Conservation (phyloP, 2,329 filamentous ascomycete species). For the Exutisphaerella laricina region DNA sequence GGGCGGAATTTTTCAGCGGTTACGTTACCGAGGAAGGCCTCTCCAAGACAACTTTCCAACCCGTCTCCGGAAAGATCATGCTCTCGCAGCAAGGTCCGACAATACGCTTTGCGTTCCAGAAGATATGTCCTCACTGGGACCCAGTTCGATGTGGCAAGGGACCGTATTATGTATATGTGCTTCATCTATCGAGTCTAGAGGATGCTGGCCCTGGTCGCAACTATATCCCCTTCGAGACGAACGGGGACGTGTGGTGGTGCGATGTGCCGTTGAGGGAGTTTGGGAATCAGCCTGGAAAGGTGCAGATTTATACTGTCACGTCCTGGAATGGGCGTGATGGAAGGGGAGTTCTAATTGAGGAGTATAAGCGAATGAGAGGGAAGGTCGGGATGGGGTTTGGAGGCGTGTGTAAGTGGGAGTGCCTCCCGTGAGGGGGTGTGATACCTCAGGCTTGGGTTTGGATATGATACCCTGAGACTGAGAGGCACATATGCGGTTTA, state of each 20-base stretch:
- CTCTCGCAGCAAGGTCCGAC: conserved; percentile 48
- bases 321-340: conserved; percentile 47
- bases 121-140: conserved; percentile 77
- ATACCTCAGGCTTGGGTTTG: conserved; percentile 5
- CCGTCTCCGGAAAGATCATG: conserved; percentile 54
- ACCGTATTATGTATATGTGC: conserved; percentile 61
- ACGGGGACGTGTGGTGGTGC: conserved; percentile 77
- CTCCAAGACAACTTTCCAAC: conserved; percentile 55
- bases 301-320: conserved; percentile 60
- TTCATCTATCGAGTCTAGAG: conserved; percentile 61
- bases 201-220: conserved; percentile 51
- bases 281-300: conserved; percentile 57
- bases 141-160: conserved; percentile 62
- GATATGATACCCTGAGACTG: no score
- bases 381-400: conserved; percentile 45
- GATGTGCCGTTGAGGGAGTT: conserved; percentile 63
- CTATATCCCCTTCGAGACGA: conserved; percentile 63
- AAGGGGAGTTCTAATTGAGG: conserved; percentile 47
- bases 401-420: conserved; percentile 51
- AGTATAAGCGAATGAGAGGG: conserved; percentile 46
- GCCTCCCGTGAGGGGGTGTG: conserved; percentile 35
- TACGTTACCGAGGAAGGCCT: conserved; percentile 48
- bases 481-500: neutral
- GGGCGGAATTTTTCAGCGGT: conserved; percentile 43
- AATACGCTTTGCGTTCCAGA: conserved; percentile 69